Percentiles rank a stretch among this genome's conserved stretches.
Evolutionary conservation across 2,329 filamentous ascomycete species (phyloP).

Genomic region (Penicillium sp.): DNA sequence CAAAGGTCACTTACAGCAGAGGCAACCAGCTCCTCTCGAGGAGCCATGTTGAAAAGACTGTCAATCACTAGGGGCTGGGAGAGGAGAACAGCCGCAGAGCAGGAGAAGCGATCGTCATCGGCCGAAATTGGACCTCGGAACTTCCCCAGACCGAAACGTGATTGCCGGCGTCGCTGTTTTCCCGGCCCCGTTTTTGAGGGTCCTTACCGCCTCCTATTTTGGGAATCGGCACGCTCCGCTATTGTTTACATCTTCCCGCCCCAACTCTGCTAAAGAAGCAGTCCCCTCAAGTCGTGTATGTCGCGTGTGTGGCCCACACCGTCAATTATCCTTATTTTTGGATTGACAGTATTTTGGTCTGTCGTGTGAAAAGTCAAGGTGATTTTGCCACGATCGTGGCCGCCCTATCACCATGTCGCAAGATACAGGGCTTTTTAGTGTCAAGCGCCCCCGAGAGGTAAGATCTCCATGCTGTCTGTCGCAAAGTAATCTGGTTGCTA

Average conservation of each 20-base stretch:
- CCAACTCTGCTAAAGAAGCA: constrained; percentile 16
- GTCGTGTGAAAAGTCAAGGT: not conserved
- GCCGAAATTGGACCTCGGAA: constrained; percentile 37
- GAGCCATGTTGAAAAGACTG: constrained; percentile 59
- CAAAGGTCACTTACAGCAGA: constrained; percentile 60
- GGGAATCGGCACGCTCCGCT: constrained; percentile 22
- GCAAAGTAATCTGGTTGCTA: constrained; percentile 14
- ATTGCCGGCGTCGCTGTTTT: constrained; percentile 21
- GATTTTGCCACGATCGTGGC: constrained; percentile 25
- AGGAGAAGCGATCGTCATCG: constrained; percentile 21
- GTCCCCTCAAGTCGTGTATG: constrained; percentile 13
- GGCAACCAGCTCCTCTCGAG: constrained; percentile 79
- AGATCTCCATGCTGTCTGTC: constrained; percentile 27
- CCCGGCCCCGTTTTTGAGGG: constrained; percentile 9
- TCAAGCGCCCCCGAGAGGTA: constrained; percentile 87
- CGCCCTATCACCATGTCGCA: constrained; percentile 63
- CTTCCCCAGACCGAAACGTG: constrained; percentile 32
- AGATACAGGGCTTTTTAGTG: constrained; percentile 81
- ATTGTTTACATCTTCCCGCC: constrained; percentile 35
- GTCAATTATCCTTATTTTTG: constrained; percentile 2
- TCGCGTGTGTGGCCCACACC: constrained; percentile 3
- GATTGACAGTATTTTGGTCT: not conserved
- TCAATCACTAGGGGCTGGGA: constrained; percentile 10
- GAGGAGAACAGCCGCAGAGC: constrained; percentile 12
- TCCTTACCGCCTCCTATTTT: constrained; percentile 32